Conservation (phyloP, 148 eudicot species). For the Pharnaceum exiguum region DNA sequence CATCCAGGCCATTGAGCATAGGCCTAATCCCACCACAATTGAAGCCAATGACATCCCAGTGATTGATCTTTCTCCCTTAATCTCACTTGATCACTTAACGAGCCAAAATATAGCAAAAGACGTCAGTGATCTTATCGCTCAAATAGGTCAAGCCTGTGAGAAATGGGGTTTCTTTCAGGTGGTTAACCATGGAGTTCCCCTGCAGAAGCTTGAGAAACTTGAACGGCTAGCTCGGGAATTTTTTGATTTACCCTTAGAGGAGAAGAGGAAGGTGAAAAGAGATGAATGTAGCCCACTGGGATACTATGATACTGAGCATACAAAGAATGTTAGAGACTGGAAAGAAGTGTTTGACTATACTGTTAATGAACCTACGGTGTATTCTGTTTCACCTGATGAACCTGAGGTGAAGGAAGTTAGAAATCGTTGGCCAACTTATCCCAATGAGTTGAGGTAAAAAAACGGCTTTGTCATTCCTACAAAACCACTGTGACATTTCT, state of each 20-base stretch:
- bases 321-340: constrained; percentile 53
- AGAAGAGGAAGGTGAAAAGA: constrained; percentile 42
- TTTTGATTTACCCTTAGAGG: constrained; percentile 31
- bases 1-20: constrained; percentile 14
- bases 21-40: constrained; percentile 29
- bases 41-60: constrained; percentile 43
- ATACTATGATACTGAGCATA: constrained; percentile 44
- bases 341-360: constrained; percentile 43
- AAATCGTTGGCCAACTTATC: constrained; percentile 44
- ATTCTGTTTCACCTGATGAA: constrained; percentile 30
- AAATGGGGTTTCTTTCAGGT: constrained; percentile 61
- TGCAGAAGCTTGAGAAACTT: constrained; percentile 20
- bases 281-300: constrained; percentile 36
- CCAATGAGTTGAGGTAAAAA: constrained; percentile 28
- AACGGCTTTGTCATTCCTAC: not conserved
- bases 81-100: constrained; percentile 16
- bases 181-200: constrained; percentile 44
- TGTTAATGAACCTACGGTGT: constrained; percentile 5
- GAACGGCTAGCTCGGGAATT: constrained; percentile 31
- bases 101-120: not conserved
- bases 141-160: constrained; percentile 38
- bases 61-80: constrained; percentile 35
- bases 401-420: constrained; percentile 6
- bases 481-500: too few relatives aligned
- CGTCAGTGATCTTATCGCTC: constrained; percentile 8